Base-by-base conservation (phyloP, 2,329 filamentous ascomycete genomes). In the Emericellopsis cladophorae region DNA sequence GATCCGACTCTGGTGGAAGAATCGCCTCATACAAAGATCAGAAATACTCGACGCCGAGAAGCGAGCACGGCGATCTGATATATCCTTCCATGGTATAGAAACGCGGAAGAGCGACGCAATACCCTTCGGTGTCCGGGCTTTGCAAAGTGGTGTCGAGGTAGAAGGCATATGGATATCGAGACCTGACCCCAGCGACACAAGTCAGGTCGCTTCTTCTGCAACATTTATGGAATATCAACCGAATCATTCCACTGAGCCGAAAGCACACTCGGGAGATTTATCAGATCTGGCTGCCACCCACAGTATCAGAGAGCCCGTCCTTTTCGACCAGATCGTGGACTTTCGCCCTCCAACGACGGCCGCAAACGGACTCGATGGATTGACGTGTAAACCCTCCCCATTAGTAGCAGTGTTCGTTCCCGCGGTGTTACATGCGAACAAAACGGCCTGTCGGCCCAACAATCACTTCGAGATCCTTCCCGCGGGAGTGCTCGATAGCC, bases 121-220 rank as follows among this genome's bases (percentile, higher is more conserved):
- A 31, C 88, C 87, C 0, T 95, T 95, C 52, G 89, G 90, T 16
- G 76, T 92, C 40, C 79, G 84, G 49, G 89, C 89, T 7, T 76
- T 95, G 37, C 81, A 95, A 56, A 83, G 76, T 49, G 88, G 88
- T 6, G 68, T 93, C 35, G 76, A 90, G 54, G 76, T 94, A 7
- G 85, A 94, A 47, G 89, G 87, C 4, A 88, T 95, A 39, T 87
- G 83, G 80, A 76, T 84, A 39, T 80, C 77, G 21, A 64, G 66
- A 40, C 66, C 69, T 36, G 59, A 62, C 9, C 66, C 65, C 10
- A 64, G 67, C 2, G 49, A 47, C 5, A 38, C 39, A 32, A 55
- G 49, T 29, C 51, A 51, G 10, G 31, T 41, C 7, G 42, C 47
- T 26, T 52, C 55, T 6, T 48, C 48, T n/a, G 43, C 50, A 8